Percentiles rank a stretch among this genome's conserved stretches.
phyloP scores from a whole-genome alignment of 352 stramenopile species.

The Phytophthora fragariae region DNA sequence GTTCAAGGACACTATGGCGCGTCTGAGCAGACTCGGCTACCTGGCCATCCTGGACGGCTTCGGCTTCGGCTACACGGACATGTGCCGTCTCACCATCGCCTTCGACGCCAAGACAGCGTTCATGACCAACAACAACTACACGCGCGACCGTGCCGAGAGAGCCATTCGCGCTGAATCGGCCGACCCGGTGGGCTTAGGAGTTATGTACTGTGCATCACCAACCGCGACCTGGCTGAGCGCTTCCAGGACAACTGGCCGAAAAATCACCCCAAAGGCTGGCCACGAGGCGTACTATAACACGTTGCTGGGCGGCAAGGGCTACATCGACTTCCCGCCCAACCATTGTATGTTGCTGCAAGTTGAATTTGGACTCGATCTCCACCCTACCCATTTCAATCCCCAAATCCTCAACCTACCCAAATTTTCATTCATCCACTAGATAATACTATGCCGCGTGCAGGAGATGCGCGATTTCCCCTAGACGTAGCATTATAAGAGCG shows the following conservation, averaged over 20 bases:
- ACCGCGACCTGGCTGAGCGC: constrained; percentile 53
- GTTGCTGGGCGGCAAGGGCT: constrained; percentile 28
- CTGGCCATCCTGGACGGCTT: constrained; percentile 47
- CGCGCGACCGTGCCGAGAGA: constrained; percentile 38
- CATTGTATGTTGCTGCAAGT: background rate
- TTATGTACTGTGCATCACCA: constrained; percentile 46
- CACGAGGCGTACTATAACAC: constrained; percentile 42
- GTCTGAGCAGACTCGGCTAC: constrained; percentile 50
- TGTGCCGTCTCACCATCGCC: constrained; percentile 33
- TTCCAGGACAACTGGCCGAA: constrained; percentile 36
- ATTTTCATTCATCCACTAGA: too few species aligned
- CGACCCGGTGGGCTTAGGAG: constrained; percentile 45
- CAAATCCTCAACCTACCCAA: too few species aligned
- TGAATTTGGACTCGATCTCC: too few species aligned
- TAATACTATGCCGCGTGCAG: too few species aligned
- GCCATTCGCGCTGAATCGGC: constrained; percentile 35
- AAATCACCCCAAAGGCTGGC: constrained; percentile 10
- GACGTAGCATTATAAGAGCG: too few species aligned
- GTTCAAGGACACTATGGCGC: constrained; percentile 42
- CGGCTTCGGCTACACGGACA: constrained; percentile 31
- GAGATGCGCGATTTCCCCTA: too few species aligned
- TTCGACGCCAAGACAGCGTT: constrained; percentile 39
- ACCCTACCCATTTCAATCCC: too few species aligned
- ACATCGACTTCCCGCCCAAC: constrained; percentile 40
- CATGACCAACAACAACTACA: constrained; percentile 50